Evolutionary conservation across 1,139 yeast genomes (phyloP).

Genomic region (Nakaseomyces uthaithaninus): DNA sequence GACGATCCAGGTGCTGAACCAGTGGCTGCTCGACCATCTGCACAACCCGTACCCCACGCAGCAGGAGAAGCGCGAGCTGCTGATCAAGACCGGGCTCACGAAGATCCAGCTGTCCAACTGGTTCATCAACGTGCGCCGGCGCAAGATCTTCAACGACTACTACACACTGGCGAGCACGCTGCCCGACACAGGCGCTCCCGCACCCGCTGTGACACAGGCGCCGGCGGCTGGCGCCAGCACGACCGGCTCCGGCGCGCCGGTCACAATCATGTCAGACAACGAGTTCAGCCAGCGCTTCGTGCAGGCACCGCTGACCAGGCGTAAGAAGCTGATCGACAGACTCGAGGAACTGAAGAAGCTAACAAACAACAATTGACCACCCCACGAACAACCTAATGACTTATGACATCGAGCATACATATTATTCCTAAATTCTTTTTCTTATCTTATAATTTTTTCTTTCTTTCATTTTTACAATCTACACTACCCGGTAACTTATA

Average conservation of each 20-base stretch:
- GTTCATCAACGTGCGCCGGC: conserved; percentile 91
- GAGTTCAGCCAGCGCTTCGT: conserved; percentile 16
- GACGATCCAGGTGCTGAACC: conserved; percentile 70
- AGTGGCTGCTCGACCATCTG: conserved; percentile 78
- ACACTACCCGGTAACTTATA: no score
- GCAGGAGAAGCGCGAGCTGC: conserved; percentile 72
- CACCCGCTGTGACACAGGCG: no score
- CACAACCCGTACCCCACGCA: conserved; percentile 94
- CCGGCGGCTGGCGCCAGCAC: not conserved
- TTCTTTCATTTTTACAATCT: no score
- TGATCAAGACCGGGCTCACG: conserved; percentile 77
- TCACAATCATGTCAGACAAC: conserved; percentile 5
- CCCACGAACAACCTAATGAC: no score
- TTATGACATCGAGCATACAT: no score
- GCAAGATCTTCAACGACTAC: conserved; percentile 48
- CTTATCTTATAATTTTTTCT: no score
- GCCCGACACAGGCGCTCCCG: not conserved
- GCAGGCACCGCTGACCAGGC: conserved; percentile 28
- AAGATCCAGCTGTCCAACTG: conserved; percentile 89
- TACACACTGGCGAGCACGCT: conserved; percentile 19
- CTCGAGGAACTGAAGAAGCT: conserved; percentile 30
- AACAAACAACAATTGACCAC: conserved; percentile 9
- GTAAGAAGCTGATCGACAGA: conserved; percentile 36
- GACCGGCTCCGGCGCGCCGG: not conserved
- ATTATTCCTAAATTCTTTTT: not conserved